Evolutionary conservation across 148 eudicot species (phyloP).

Genomic region (Heliosperma pusillum): DNA sequence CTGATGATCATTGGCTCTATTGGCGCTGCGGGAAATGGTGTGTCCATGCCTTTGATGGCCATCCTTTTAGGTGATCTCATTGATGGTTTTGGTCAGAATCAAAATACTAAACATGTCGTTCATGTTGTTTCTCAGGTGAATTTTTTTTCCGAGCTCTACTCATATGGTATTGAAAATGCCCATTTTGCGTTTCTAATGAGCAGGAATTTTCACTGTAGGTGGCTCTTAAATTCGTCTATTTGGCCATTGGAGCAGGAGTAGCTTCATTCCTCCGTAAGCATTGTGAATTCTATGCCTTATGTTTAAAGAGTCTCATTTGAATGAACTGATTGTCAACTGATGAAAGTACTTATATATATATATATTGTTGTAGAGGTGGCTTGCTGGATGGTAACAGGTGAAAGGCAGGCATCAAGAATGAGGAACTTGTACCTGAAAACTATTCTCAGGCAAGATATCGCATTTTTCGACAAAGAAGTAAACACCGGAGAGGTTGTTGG

Average conservation of each 20-base stretch:
- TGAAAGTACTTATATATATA: neutral
- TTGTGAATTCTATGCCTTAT: neutral
- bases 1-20: slow-evolving; percentile 60
- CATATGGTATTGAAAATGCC: neutral
- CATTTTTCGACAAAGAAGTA: slow-evolving; percentile 72
- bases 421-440: slow-evolving; percentile 58
- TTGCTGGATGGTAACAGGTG: slow-evolving; percentile 81
- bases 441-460: slow-evolving; percentile 64
- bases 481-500: slow-evolving; percentile 75
- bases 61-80: slow-evolving; percentile 52
- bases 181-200: neutral
- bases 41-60: slow-evolving; percentile 55
- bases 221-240: slow-evolving; percentile 51
- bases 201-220: slow-evolving; percentile 31
- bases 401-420: slow-evolving; percentile 69
- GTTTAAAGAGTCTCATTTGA: neutral
- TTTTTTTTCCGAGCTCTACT: neutral
- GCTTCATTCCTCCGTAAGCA: slow-evolving; percentile 65
- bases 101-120: slow-evolving; percentile 27
- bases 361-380: slow-evolving; percentile 47
- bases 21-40: slow-evolving; percentile 61
- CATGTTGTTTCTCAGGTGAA: slow-evolving; percentile 47
- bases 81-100: slow-evolving; percentile 64
- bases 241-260: slow-evolving; percentile 44
- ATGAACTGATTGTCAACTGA: neutral